A percentile compares a stretch with the other conserved stretches of the same genome.
These are phyloP conservation scores for Fusarium acutatum DNA, from an alignment of 2,329 filamentous ascomycete genomes.

Conservation along the genomic window DNA sequence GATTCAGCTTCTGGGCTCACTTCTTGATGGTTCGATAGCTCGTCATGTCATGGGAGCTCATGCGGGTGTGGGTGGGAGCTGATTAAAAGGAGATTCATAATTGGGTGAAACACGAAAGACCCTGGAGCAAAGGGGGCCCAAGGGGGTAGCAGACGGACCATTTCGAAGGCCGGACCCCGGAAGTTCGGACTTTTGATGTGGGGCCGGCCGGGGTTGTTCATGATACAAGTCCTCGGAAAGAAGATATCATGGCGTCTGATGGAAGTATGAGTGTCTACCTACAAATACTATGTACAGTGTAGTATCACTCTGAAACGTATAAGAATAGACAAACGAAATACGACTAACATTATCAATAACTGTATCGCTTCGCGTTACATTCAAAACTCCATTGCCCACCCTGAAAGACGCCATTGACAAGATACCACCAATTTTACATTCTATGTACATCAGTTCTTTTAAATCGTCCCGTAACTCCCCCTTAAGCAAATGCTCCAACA, in stretches of 20 bases:
- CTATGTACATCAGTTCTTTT: conserved; percentile 25
- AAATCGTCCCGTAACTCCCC: not conserved
- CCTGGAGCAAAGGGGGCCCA: not conserved
- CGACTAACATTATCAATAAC: not conserved
- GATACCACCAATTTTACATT: conserved; percentile 8
- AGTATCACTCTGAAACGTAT: not conserved
- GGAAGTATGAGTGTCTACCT: not conserved
- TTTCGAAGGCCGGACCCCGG: conserved; percentile 22
- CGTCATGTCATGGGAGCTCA: conserved; percentile 31
- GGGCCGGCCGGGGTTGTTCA: conserved; percentile 19
- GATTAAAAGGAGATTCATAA: conserved; percentile 27
- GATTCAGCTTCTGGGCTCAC: conserved; percentile 29
- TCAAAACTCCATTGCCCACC: conserved; percentile 1
- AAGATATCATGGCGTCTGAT: not conserved
- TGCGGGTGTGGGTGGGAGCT: conserved; percentile 28
- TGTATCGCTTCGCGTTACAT: not conserved
- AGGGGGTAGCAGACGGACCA: conserved; percentile 18
- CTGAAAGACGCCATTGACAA: conserved; percentile 16
- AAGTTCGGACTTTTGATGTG: conserved; percentile 24
- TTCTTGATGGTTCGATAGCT: conserved; percentile 35
- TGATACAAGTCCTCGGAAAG: not conserved
- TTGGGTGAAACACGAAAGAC: conserved; percentile 6
- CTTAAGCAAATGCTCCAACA: conserved; percentile 75
- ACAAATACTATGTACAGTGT: too few relatives aligned
- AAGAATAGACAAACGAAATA: not conserved